Base-by-base conservation (phyloP, 495 filamentous ascomycete genomes). In the Neurospora intermedia region DNA sequence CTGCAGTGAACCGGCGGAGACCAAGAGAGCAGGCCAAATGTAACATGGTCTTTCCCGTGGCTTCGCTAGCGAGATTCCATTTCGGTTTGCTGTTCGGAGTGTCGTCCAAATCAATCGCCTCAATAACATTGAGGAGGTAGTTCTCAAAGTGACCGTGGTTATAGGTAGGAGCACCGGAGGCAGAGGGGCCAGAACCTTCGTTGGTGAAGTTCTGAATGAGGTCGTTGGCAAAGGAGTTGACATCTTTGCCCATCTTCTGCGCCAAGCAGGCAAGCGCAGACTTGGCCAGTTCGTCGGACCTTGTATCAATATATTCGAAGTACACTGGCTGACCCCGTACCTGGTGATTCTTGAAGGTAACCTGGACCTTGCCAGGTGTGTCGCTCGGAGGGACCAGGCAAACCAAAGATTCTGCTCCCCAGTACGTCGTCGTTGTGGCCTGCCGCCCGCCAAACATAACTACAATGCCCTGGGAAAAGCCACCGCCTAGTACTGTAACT, bases 391-490 rank as follows among this genome's bases (percentile, higher is more conserved):
- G 95, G 0, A 94, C 85, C 43, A 94, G 82, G 78, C 93, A 97
- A 48, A 96, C 92, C n/a, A 97, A 84, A 23, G 91, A 92, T 59
- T 88, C 90, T 70, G 91, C 88, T 31, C 92, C 92, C 90, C 93
- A 97, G 76, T 86, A 96, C 1, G 91, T 93, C 13, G 92, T 95
- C 11, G 91, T 92, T 1, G 89, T 91, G 11, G 95, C 94, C 43
- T 88, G 84, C 5, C 85, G 86, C 62, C 93, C 89, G 20, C 94
- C 94, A 80, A 98, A 98, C 76, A 94, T 90, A 73, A 97, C 93
- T 71, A 93, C 91, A 77, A 95, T 87, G 6, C 92, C 93, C 66
- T 90, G 88, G 43, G 87, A 89, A 76, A 97, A 97, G 27, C 89
- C 89, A 76, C 88, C 91, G 7, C 95, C 94, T 38, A 95, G 83